Evolutionary conservation across 106 monocot genomes (phyloP), one percentile per base, ranked within the genome.

Genomic region (Gastrodia elata): DNA sequence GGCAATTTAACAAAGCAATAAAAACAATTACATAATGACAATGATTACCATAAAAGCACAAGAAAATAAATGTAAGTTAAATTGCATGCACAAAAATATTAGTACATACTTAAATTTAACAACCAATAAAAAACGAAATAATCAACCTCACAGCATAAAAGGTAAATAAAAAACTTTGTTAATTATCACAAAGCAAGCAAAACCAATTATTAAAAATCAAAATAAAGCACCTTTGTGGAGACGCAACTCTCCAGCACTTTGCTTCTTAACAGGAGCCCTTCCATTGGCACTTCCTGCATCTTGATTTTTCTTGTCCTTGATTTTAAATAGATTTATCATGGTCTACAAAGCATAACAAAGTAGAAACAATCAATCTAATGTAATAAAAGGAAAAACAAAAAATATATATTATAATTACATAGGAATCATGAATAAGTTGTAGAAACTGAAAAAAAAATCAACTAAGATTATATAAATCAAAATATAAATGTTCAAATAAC

Each of bases 271-370:
- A 74, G 72, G 69, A 71, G 81, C 65, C 46, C 74, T 91, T 83
- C 81, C 85, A 73, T 40, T 74, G 40, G 83, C 77, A 77, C 83
- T 91, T 73, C 78, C 83, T 43, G 81, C 81, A 15, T 91, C 83
- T 39, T 83, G 83, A 68, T 55, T 78, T 75, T 82, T 81, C 71
- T 91, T 77, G 28, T 82, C 87, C 78, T 91, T 91, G 72, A 87
- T 84, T 76, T 87, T 91, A 55, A 87, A 87, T 48, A 91, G 90
- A 30, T 81, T 91, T 74, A 91, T 84, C 87, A 91, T 87, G 40
- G 37, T 82, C 74, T 75, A 71, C 37, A 46, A 76, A 67, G 9
- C 34, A 67, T n/a, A 38, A 67, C 61, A 61, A 14, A 32, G 2
- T 28, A 61, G n/a, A 3, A 2, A 14, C 0, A 28, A 32, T 11